These are phyloP conservation scores for Trametes elegans DNA, from an alignment of 768 basidiomycete species.

Conservation along the genomic window DNA sequence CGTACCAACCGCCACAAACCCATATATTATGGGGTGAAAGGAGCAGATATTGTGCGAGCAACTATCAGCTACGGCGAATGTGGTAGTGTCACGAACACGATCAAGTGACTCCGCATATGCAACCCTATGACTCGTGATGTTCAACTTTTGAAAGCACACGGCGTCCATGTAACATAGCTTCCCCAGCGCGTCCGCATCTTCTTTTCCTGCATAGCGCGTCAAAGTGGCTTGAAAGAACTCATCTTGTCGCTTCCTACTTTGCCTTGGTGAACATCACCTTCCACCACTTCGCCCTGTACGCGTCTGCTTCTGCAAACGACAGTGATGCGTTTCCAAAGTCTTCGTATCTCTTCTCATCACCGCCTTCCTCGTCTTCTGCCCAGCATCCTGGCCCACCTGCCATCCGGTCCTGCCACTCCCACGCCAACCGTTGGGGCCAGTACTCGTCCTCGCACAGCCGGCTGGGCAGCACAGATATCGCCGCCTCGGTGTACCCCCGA, in stretches of 20 bases:
- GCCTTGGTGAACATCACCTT: background rate
- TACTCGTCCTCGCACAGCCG: constrained; percentile 1
- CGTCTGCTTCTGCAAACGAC: background rate
- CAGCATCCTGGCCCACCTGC: constrained; percentile 6
- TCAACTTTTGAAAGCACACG: too few species aligned
- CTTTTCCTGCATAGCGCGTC: background rate
- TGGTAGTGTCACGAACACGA: too few species aligned
- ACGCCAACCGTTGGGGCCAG: constrained; percentile 4
- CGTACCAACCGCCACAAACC: too few species aligned
- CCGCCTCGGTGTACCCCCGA: background rate
- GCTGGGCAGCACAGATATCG: background rate
- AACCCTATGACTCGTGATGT: too few species aligned
- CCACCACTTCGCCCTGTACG: background rate
- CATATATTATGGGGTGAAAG: too few species aligned
- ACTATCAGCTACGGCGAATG: too few species aligned
- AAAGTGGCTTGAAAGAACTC: too few species aligned
- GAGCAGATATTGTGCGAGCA: too few species aligned
- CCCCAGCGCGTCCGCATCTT: background rate
- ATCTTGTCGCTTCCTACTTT: background rate
- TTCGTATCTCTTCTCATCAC: background rate
- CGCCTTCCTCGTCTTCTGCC: constrained; percentile 7
- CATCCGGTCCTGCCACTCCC: constrained; percentile 16
- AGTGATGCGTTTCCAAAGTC: background rate
- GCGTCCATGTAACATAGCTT: too few species aligned
- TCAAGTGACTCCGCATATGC: too few species aligned